Conservation (phyloP, 2,329 filamentous ascomycete genomes). For the Canariomyces notabilis region DNA sequence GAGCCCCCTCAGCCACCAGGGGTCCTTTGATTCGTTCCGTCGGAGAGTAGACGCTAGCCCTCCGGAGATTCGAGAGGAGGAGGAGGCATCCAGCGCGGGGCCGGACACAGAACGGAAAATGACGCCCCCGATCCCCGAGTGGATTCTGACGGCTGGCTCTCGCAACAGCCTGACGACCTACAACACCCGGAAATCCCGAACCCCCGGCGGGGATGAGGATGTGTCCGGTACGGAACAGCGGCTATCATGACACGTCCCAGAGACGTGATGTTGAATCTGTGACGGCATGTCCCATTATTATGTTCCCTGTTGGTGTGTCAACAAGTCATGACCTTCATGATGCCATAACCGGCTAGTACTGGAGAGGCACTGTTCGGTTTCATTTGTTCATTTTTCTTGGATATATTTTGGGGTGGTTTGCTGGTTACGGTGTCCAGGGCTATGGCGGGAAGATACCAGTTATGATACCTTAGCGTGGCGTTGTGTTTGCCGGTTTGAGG, state of each 20-base stretch:
- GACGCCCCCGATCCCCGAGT: conserved; percentile 58
- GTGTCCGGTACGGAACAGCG: conserved; percentile 16
- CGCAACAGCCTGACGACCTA: conserved; percentile 46
- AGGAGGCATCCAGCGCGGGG: conserved; percentile 21
- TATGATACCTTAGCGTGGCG: conserved; percentile 21
- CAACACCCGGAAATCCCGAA: conserved; percentile 35
- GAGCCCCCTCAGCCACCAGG: conserved; percentile 46
- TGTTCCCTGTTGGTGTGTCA: too few species aligned
- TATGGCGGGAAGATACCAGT: conserved; percentile 11
- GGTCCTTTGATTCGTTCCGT: conserved; percentile 45
- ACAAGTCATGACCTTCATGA: too few species aligned
- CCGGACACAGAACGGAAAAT: conserved; percentile 41
- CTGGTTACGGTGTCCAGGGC: conserved; percentile 4
- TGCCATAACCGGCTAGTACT: too few species aligned
- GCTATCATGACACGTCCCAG: background rate
- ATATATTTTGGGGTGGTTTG: background rate
- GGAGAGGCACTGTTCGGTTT: background rate
- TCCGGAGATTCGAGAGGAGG: conserved; percentile 27
- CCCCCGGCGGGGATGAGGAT: conserved; percentile 22
- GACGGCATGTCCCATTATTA: conserved; percentile 6
- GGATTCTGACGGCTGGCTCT: conserved; percentile 51
- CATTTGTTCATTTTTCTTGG: background rate
- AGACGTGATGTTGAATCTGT: conserved; percentile 3
- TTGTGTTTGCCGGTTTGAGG: conserved; percentile 6
- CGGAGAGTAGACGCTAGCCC: conserved; percentile 22